Evolutionary conservation across 768 basidiomycete genomes (phyloP).

Genomic region (Xerocomellus dryophilus): DNA sequence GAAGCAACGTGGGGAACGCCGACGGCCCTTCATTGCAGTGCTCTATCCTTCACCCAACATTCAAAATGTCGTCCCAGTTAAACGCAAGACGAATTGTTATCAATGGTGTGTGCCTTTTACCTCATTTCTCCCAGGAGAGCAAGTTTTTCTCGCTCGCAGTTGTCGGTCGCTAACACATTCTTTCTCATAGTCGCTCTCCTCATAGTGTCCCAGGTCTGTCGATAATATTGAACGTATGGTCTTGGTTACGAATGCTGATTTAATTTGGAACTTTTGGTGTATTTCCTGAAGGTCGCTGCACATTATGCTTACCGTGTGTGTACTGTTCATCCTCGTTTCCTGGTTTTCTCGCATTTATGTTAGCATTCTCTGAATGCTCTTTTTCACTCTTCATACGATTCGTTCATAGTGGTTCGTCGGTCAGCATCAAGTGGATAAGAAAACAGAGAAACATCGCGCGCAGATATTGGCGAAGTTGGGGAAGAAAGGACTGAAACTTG

Average conservation of each 20-base stretch:
- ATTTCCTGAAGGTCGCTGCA: conserved; percentile 58
- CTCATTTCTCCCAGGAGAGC: not conserved
- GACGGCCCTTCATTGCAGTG: not conserved
- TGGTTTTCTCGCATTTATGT: not conserved
- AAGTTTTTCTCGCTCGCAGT: not conserved
- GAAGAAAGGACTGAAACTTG: conserved; percentile 69
- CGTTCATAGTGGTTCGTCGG: conserved; percentile 62
- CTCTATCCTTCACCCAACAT: not conserved
- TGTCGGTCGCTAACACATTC: conserved; percentile 7
- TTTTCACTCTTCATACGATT: not conserved
- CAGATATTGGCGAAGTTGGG: conserved; percentile 70
- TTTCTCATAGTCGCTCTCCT: conserved; percentile 46
- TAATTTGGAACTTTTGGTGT: not conserved
- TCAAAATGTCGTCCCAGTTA: conserved; percentile 28
- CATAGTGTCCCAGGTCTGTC: conserved; percentile 49
- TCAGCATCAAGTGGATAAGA: conserved; percentile 48
- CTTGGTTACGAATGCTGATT: not conserved
- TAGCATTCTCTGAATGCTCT: not conserved
- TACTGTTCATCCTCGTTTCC: conserved; percentile 4
- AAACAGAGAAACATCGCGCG: conserved; percentile 64
- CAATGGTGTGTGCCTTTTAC: conserved; percentile 35
- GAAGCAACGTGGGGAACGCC: not conserved
- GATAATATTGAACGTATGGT: not conserved
- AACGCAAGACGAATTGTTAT: conserved; percentile 43
- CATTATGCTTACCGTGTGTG: conserved; percentile 74